phyloP scores from a whole-genome alignment of 2,329 filamentous ascomycete genomes.

The Apiospora kogelbergensis region DNA sequence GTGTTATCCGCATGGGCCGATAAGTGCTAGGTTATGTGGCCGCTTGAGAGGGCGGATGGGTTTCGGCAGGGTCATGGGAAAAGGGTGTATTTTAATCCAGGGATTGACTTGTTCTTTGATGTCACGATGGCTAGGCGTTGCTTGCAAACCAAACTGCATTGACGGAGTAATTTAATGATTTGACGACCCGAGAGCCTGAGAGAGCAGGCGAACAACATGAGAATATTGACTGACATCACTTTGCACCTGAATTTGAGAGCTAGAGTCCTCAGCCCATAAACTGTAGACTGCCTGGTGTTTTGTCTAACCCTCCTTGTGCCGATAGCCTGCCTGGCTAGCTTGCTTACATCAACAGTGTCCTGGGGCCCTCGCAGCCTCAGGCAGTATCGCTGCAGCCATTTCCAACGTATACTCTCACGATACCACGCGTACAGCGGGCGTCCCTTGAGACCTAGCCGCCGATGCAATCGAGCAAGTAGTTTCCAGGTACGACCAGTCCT shows the following conservation, averaged over 20 bases:
- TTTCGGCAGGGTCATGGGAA: neutral
- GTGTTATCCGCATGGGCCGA: constrained; percentile 78
- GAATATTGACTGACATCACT: neutral
- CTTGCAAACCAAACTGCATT: constrained; percentile 6
- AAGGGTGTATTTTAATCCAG: constrained; percentile 8
- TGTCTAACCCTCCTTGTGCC: neutral
- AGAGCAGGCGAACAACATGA: neutral
- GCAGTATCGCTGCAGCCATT: neutral
- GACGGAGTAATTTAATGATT: constrained; percentile 11
- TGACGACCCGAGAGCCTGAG: neutral
- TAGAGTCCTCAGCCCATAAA: too few species aligned
- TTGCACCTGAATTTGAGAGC: neutral
- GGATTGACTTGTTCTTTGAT: constrained; percentile 7
- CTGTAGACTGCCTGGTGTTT: neutral
- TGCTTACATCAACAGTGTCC: neutral
- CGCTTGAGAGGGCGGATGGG: constrained; percentile 11
- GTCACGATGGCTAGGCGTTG: constrained; percentile 3
- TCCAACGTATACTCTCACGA: neutral
- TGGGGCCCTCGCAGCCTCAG: neutral
- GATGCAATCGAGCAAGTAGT: neutral
- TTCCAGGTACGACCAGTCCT: neutral
- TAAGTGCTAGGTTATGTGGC: constrained; percentile 17
- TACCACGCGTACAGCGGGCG: neutral
- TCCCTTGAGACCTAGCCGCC: neutral
- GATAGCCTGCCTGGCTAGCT: neutral